Base-by-base conservation (phyloP, 2,329 filamentous ascomycete genomes). In the Pseudogymnoascus sp. region DNA sequence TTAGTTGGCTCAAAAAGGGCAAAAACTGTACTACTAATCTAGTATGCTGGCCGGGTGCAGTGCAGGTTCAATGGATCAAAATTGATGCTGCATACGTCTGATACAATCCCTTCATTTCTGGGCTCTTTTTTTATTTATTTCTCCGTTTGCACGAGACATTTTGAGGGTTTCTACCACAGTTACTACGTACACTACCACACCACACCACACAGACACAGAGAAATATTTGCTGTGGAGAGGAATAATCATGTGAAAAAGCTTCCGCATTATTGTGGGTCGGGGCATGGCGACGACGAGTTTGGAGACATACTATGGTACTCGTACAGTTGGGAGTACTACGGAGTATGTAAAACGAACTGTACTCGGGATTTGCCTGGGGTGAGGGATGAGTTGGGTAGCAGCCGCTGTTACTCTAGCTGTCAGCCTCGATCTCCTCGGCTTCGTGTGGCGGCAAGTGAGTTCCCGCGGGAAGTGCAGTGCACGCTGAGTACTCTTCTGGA, bases 241-340 rank as follows among this genome's bases (percentile, higher is more conserved):
- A 48, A 48, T 48, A 52, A 52, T 52, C 45, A 52, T 52, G 45
- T 52, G 45, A 52, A 52, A 52, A 52, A 30, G 45, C 45, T 52
- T 52, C 26, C 26, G 19, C 26, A 52, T 52, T 52, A 52, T 52
- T 13, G 45, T 52, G 45, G 45, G 45, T 26, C 45, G 8, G 5
- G 45, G 45, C 45, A 52, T 52, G 45, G 45, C 45, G 45, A 52
- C 45, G 45, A 52, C 45, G 26, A 52, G 45, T 33, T 52, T 9
- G 45, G 33, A 26, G 3, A n/a, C 41, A 12, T 6, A 39, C 9
- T 19, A 12, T 5, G 2, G 35, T 15, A 15, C n/a, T n/a, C n/a
- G n/a, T n/a, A n/a, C n/a, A n/a, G n/a, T n/a, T n/a, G n/a, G n/a
- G n/a, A n/a, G n/a, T n/a, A n/a, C n/a, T n/a, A n/a, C n/a, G n/a